Percentiles rank a stretch among this genome's conserved stretches.
Conservation (phyloP, 2,329 filamentous ascomycete species). For the Cercospora sp. region DNA sequence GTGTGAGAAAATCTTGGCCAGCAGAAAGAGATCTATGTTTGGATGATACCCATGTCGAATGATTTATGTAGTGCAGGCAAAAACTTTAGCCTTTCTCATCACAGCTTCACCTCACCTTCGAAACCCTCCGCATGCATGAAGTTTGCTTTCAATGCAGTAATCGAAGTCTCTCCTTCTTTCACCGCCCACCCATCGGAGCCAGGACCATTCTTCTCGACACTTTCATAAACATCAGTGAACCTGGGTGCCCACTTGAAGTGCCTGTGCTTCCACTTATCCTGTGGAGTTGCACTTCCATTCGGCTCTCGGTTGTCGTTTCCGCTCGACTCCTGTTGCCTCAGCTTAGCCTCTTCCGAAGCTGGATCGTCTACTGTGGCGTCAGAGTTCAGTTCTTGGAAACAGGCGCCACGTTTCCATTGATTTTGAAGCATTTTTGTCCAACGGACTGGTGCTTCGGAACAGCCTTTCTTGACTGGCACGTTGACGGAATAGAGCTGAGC, state of each 20-base stretch:
- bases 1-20: too few species aligned
- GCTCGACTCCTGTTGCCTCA: slow-evolving; percentile 63
- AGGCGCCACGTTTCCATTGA: slow-evolving; percentile 79
- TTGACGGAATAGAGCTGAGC: slow-evolving; percentile 80
- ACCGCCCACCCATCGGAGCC: slow-evolving; percentile 95
- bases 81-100: background rate
- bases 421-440: slow-evolving; percentile 89
- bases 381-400: slow-evolving; percentile 77
- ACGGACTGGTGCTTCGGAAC: slow-evolving; percentile 68
- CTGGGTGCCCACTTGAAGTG: slow-evolving; percentile 94
- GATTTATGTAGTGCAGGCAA: background rate
- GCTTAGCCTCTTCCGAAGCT: slow-evolving; percentile 65
- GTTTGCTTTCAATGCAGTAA: slow-evolving; percentile 88
- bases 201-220: slow-evolving; percentile 73
- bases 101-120: slow-evolving; percentile 71
- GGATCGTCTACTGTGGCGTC: slow-evolving; percentile 59
- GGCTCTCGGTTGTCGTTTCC: slow-evolving; percentile 30
- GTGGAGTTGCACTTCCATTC: background rate
- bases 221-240: slow-evolving; percentile 83
- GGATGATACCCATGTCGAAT: slow-evolving; percentile 3
- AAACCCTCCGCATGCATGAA: slow-evolving; percentile 75
- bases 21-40: background rate
- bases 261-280: slow-evolving; percentile 65
- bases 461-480: slow-evolving; percentile 76
- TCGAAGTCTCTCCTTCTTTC: slow-evolving; percentile 80